These are phyloP conservation scores for Thelonectria olida DNA, from an alignment of 2,329 filamentous ascomycete genomes.

Conservation along the genomic window DNA sequence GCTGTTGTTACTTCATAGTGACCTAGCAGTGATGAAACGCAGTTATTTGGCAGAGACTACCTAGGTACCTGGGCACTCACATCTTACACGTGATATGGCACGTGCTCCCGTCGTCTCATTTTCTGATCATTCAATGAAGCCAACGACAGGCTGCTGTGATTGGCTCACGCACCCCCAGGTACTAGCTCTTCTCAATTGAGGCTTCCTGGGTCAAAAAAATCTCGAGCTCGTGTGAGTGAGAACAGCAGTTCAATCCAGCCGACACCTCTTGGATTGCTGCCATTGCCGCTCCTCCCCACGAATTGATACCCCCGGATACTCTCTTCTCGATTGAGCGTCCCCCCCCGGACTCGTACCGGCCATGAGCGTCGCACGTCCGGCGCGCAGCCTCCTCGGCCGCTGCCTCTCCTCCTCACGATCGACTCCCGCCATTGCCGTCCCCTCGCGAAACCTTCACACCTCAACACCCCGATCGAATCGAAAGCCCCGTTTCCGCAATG, in stretches of 20 bases:
- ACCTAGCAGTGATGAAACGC: too few relatives aligned
- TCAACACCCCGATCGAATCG: conserved; percentile 57
- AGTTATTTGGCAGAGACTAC: too few relatives aligned
- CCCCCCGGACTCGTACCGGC: conserved; percentile 40
- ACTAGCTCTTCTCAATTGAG: conserved; percentile 37
- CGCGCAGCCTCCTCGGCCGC: conserved; percentile 62
- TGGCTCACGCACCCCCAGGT: conserved; percentile 17
- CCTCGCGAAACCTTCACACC: conserved; percentile 61
- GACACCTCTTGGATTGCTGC: conserved; percentile 16
- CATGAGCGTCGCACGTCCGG: conserved; percentile 66
- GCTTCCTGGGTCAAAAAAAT: conserved; percentile 44
- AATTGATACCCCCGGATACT: conserved; percentile 16
- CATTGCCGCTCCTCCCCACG: conserved; percentile 11
- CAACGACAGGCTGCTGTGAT: conserved; percentile 20
- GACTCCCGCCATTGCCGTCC: conserved; percentile 29
- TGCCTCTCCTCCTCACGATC: conserved; percentile 52
- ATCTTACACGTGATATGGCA: neutral
- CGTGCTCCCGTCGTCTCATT: neutral
- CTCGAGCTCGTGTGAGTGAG: conserved; percentile 43
- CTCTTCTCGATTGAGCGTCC: conserved; percentile 11
- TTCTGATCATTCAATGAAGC: neutral
- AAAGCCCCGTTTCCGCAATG: conserved; percentile 62
- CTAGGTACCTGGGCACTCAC: too few relatives aligned
- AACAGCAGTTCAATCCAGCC: conserved; percentile 12
- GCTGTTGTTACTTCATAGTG: neutral